Conservation (phyloP, 2,329 filamentous ascomycete species). For the Thelonectria olida region DNA sequence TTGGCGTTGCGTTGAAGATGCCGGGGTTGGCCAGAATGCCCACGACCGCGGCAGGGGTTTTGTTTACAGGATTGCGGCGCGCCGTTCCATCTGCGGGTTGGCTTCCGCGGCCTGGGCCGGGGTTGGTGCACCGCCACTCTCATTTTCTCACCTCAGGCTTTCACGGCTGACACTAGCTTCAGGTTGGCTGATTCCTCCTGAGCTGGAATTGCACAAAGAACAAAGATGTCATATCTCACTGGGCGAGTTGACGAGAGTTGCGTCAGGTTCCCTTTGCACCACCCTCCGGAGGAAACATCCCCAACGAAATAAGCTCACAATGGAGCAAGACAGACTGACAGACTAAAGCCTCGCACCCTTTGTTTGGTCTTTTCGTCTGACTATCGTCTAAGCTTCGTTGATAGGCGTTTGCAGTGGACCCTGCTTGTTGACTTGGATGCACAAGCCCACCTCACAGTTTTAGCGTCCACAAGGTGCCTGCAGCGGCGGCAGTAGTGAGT, state of each 20-base stretch:
- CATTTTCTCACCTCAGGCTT: conserved; percentile 11
- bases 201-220: not conserved
- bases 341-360: conserved; percentile 1
- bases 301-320: not conserved
- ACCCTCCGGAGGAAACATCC: not conserved
- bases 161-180: conserved; percentile 3
- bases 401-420: conserved; percentile 17
- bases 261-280: not conserved
- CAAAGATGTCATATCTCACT: not conserved
- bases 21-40: conserved; percentile 8
- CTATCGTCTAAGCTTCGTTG: not conserved
- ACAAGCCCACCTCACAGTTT: conserved; percentile 8
- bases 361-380: conserved; percentile 9
- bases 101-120: conserved; percentile 6
- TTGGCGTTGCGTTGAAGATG: conserved; percentile 3
- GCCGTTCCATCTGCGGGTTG: conserved; percentile 15
- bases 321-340: not conserved
- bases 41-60: conserved; percentile 2
- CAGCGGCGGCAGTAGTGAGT: not conserved
- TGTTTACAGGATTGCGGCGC: conserved; percentile 12
- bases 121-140: conserved; percentile 20
- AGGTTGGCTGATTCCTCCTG: conserved; percentile 1
- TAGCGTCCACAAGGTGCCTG: conserved; percentile 16
- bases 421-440: conserved; percentile 12
- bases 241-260: not conserved